phyloP scores from a whole-genome alignment of 2,329 filamentous ascomycete species.

The Tricladium varicosporioides region DNA sequence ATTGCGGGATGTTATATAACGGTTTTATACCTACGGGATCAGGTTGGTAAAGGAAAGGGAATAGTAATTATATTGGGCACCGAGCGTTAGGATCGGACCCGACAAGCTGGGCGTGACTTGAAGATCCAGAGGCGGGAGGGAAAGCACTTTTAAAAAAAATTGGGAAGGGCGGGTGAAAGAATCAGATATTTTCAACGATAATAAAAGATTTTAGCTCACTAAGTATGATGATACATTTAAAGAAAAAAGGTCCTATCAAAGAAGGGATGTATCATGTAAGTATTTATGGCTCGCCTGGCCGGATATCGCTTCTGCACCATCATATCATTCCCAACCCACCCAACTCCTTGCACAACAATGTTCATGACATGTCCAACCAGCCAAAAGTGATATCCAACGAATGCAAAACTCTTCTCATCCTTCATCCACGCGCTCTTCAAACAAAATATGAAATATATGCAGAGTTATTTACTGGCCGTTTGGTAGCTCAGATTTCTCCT shows the following conservation, averaged over 20 bases:
- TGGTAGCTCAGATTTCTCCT: constrained; percentile 20
- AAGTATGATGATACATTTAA: background rate
- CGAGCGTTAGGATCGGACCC: no score
- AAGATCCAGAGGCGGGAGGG: no score
- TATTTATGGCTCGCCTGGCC: background rate
- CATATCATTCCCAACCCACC: background rate
- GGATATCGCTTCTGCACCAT: background rate
- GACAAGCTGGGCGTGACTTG: no score
- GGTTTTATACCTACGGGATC: no score
- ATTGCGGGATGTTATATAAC: no score
- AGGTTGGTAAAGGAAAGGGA: no score
- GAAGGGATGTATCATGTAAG: background rate
- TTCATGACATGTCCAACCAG: background rate
- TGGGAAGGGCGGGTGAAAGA: no score
- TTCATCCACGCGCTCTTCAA: background rate
- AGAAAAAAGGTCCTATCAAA: background rate
- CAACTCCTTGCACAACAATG: background rate
- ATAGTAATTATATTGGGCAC: no score
- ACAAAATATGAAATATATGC: no score
- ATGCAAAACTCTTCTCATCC: background rate
- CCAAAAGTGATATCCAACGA: background rate
- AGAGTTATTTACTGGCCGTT: background rate
- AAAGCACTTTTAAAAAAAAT: no score
- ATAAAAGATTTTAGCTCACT: background rate
- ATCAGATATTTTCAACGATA: no score